Evolutionary conservation across 2,329 filamentous ascomycete genomes (phyloP), one percentile per base, ranked within the genome.

Genomic region (Escovopsis weberi): DNA sequence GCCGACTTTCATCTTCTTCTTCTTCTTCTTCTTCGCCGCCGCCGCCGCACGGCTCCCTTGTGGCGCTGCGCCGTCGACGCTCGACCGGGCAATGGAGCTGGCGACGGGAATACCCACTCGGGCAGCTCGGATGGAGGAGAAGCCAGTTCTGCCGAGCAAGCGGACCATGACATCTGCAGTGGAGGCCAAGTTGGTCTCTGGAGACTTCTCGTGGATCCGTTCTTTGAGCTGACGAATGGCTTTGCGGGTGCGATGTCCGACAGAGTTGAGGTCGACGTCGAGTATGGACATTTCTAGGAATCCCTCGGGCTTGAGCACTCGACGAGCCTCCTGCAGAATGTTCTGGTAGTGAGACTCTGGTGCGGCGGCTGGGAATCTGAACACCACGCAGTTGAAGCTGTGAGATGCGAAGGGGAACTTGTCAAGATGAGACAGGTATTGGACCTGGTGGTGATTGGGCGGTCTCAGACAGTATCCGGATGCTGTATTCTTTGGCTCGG

Each of bases 251-350:
- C 74, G 73, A 43, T 74, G 79, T 0, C 85, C 85, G 81, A 89
- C 87, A 55, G 85, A 86, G 60, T 86, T 78, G 46, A 91, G 70
- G 53, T 91, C 85, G 10, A 86, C 69, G 48, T 91, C 85, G 1
- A 91, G 70, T 33, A 87, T 78, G 0, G 78, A 80, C 15, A 88
- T 65, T 59, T 91, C 85, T n/a, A 91, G 72, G 54, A 80, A 83
- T 0, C 85, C 85, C 10, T 82, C 82, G 0, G 85, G 82, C 48
- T 82, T 80, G 26, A 91, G 67, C 0, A 89, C 84, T 2, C 85
- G 78, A 41, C 83, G 82, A 45, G 81, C 79, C 59, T 91, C 85
- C 0, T 75, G 75, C 15, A 91, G 67, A 39, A 86, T 72, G 54
- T 80, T 80, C 45, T 77, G 73, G 54, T 85, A 85, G 47, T 81